Evolutionary conservation across 768 basidiomycete species (phyloP).

Genomic region (Candolleomyces efflorescens): DNA sequence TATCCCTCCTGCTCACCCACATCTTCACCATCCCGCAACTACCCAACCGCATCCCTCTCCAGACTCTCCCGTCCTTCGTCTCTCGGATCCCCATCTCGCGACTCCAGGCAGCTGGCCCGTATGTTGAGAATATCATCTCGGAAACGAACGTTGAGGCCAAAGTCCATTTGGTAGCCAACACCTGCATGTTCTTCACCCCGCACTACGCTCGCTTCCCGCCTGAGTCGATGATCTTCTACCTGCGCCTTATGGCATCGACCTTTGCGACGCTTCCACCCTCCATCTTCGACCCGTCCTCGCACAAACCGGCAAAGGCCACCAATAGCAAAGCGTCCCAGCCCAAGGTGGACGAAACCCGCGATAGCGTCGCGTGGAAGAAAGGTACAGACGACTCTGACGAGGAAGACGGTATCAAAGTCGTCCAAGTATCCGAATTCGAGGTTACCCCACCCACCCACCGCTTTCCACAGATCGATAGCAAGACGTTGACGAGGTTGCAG

Average conservation of each 20-base stretch:
- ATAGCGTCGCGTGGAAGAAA: conserved; percentile 18
- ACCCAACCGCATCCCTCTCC: conserved; percentile 67
- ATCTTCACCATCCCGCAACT: conserved; percentile 75
- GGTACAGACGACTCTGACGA: conserved; percentile 35
- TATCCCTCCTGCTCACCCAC: conserved; percentile 41
- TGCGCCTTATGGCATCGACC: conserved; percentile 48
- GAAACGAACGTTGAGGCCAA: conserved; percentile 26
- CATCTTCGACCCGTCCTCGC: conserved; percentile 41
- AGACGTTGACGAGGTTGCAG: conserved; percentile 62
- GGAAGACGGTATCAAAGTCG: conserved; percentile 26
- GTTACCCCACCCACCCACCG: background rate
- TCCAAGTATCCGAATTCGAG: background rate
- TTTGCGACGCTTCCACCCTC: conserved; percentile 50
- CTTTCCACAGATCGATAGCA: conserved; percentile 47
- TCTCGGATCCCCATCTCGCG: conserved; percentile 52
- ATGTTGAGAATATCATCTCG: conserved; percentile 22
- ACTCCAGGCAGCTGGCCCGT: conserved; percentile 25
- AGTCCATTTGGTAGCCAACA: conserved; percentile 69
- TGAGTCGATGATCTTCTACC: conserved; percentile 46
- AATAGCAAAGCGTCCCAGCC: background rate
- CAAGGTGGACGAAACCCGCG: conserved; percentile 7
- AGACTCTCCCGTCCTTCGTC: conserved; percentile 60
- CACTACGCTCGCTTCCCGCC: conserved; percentile 49
- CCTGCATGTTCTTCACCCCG: conserved; percentile 59
- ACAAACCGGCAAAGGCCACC: background rate